Conservation (phyloP, 1,284 basidiomycete species). For the Coriolopsis trogii region DNA sequence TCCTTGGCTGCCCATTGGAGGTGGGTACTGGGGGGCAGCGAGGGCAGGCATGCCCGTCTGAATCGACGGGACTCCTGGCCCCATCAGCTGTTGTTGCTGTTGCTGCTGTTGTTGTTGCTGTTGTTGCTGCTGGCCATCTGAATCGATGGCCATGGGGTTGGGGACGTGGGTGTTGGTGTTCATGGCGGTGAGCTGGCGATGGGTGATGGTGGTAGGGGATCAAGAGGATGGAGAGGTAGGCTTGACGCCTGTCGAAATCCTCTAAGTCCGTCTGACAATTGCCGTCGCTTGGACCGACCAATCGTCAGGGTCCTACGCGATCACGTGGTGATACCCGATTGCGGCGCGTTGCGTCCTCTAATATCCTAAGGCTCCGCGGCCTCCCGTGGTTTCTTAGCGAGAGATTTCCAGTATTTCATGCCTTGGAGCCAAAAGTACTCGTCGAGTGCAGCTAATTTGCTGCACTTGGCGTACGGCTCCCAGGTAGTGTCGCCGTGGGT, state of each 20-base stretch:
- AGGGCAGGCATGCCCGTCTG: not conserved
- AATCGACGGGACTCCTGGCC: not conserved
- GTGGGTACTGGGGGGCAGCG: not conserved
- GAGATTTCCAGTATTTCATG: not conserved
- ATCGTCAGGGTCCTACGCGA: not conserved
- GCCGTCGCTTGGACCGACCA: no score
- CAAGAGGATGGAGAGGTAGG: not conserved
- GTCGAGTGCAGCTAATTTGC: constrained; percentile 31
- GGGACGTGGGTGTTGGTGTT: not conserved
- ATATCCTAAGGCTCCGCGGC: no score
- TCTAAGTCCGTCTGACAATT: not conserved
- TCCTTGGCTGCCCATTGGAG: not conserved
- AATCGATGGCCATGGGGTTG: not conserved
- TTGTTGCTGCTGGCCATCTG: no score
- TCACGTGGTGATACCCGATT: not conserved
- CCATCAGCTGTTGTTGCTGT: not conserved
- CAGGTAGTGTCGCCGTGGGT: constrained; percentile 35
- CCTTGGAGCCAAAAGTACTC: constrained; percentile 27
- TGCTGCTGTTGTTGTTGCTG: not conserved
- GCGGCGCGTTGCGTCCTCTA: not conserved
- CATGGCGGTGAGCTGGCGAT: not conserved
- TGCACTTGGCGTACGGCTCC: constrained; percentile 27
- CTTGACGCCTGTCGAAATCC: not conserved
- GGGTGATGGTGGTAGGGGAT: not conserved
- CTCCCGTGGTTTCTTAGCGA: not conserved